Percentiles rank a stretch among this genome's conserved stretches.
Evolutionary conservation across 495 filamentous ascomycete species (phyloP).

Genomic region (Trichoderma asperelloides): DNA sequence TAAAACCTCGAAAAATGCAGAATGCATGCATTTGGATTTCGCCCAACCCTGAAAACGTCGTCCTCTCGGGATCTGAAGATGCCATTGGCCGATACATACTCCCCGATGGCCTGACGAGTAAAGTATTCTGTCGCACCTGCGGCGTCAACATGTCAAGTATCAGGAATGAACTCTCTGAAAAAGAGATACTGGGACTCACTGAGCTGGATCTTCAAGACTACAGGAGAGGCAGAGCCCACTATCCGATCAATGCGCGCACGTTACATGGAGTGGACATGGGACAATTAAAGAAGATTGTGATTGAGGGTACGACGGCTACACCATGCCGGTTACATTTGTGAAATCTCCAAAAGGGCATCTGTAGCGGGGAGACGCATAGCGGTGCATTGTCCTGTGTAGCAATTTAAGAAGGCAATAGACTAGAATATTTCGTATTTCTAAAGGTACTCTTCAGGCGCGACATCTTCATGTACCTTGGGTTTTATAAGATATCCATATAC

Average conservation of each 20-base stretch:
- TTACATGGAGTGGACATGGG: conserved; percentile 20
- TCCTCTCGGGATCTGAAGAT: conserved; percentile 20
- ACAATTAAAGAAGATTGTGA: neutral
- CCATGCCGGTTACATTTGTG: neutral
- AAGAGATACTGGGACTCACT: conserved; percentile 14
- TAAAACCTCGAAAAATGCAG: conserved; percentile 14
- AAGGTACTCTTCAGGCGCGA: too few relatives aligned
- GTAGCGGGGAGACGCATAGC: neutral
- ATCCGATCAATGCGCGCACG: conserved; percentile 21
- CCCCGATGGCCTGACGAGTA: conserved; percentile 17
- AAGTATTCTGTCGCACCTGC: conserved; percentile 38
- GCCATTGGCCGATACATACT: conserved; percentile 29
- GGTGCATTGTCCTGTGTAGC: neutral
- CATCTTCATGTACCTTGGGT: too few relatives aligned
- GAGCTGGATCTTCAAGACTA: neutral
- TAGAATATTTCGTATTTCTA: neutral
- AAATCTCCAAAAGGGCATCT: neutral
- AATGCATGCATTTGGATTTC: conserved; percentile 29
- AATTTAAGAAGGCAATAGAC: neutral
- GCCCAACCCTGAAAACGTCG: conserved; percentile 21
- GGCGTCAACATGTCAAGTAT: conserved; percentile 25
- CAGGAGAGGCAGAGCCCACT: neutral
- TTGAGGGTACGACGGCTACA: neutral
- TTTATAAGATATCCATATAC: too few relatives aligned
- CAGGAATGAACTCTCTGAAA: conserved; percentile 4